Evolutionary conservation across 192 early-diverging fungal genomes (phyloP).

Genomic region (Coemansia sp.): DNA sequence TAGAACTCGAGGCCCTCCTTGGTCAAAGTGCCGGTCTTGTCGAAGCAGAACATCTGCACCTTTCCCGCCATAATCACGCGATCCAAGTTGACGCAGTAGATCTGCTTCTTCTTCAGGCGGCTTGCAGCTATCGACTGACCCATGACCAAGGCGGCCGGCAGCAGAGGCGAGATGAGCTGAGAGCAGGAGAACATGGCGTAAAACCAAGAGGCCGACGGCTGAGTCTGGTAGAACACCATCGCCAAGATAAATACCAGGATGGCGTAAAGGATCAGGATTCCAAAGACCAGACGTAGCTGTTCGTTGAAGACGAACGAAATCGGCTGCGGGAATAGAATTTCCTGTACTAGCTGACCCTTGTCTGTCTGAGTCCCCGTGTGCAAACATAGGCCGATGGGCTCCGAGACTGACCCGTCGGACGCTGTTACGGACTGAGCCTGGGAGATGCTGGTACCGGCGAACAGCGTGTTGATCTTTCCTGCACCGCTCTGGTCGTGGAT

Average conservation of each 20-base stretch:
- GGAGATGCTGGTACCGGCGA: constrained; percentile 65
- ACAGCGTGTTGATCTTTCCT: constrained; percentile 65
- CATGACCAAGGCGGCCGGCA: constrained; percentile 63
- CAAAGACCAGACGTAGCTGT: constrained; percentile 63
- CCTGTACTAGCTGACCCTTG: constrained; percentile 61
- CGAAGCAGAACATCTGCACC: constrained; percentile 65
- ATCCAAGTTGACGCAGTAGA: constrained; percentile 62
- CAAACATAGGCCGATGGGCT: constrained; percentile 40
- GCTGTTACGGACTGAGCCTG: constrained; percentile 40
- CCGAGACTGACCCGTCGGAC: constrained; percentile 27
- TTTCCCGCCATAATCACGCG: constrained; percentile 65
- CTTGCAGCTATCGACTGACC: constrained; percentile 60
- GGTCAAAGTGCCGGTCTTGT: constrained; percentile 68
- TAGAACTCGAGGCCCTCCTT: constrained; percentile 65
- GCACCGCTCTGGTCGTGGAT: constrained; percentile 36
- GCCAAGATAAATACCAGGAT: constrained; percentile 39
- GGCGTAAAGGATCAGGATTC: constrained; percentile 58
- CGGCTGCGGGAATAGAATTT: constrained; percentile 63
- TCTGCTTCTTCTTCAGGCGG: constrained; percentile 56
- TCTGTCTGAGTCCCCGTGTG: constrained; percentile 57
- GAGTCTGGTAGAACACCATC: constrained; percentile 48
- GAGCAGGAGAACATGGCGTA: constrained; percentile 65
- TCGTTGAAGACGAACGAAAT: constrained; percentile 66
- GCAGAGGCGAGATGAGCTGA: constrained; percentile 60
- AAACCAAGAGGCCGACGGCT: constrained; percentile 61